phyloP scores from a whole-genome alignment of 192 early-diverging fungal genomes.

The Coemansia sp. region DNA sequence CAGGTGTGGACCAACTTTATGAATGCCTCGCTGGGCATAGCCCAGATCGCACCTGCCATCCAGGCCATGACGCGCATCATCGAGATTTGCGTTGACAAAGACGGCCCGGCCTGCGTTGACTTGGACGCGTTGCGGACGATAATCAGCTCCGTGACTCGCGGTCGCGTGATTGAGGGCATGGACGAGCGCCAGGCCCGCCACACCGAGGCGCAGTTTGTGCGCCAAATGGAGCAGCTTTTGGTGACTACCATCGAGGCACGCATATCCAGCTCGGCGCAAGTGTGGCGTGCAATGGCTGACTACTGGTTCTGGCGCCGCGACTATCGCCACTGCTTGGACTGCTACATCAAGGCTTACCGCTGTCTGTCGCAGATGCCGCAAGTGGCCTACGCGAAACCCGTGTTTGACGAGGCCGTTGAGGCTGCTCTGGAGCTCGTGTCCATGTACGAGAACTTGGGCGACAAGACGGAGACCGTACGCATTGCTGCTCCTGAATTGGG shows the following conservation, averaged over 20 bases:
- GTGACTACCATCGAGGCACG: constrained; percentile 67
- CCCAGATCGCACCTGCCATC: constrained; percentile 78
- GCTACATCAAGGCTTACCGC: constrained; percentile 79
- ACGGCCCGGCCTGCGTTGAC: constrained; percentile 70
- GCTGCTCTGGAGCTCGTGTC: constrained; percentile 71
- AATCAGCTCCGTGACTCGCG: constrained; percentile 59
- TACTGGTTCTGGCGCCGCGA: constrained; percentile 71
- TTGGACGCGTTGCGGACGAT: constrained; percentile 72
- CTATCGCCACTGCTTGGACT: constrained; percentile 67
- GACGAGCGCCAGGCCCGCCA: constrained; percentile 49
- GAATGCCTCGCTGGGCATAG: constrained; percentile 70
- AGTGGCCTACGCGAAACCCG: constrained; percentile 60
- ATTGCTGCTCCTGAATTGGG: constrained; percentile 16
- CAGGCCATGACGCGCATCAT: constrained; percentile 78
- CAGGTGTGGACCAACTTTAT: constrained; percentile 94
- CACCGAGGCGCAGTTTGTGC: constrained; percentile 24
- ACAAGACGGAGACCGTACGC: constrained; percentile 43
- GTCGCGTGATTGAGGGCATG: constrained; percentile 20
- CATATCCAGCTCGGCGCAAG: constrained; percentile 64
- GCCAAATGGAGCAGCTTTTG: constrained; percentile 59
- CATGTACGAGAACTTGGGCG: constrained; percentile 74
- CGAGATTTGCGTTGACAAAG: constrained; percentile 68
- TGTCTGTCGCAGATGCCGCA: constrained; percentile 70
- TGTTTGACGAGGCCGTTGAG: constrained; percentile 70
- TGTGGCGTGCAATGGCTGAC: constrained; percentile 73